These are phyloP conservation scores for Brassica incana DNA, from an alignment of 345 rosid genomes.

Conservation along the genomic window DNA sequence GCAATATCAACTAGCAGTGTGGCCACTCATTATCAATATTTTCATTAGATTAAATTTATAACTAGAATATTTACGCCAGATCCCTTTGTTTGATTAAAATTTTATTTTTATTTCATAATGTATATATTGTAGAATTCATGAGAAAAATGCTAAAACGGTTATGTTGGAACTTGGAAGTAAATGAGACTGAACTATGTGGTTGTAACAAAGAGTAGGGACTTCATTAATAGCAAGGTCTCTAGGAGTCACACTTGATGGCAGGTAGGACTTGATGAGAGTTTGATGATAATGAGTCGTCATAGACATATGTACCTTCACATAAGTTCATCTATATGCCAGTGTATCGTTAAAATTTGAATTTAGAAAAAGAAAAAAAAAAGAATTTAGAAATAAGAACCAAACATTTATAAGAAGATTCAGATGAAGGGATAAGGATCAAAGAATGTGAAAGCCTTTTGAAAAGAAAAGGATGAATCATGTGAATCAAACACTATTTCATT, in stretches of 20 bases:
- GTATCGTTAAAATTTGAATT: not conserved
- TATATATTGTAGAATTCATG: not conserved
- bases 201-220: slow-evolving; percentile 14
- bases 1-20: too few species aligned
- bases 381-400: not conserved
- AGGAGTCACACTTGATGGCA: slow-evolving; percentile 30
- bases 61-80: too few species aligned
- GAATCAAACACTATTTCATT: slow-evolving; percentile 35
- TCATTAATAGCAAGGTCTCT: slow-evolving; percentile 32
- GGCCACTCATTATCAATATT: too few species aligned
- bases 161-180: slow-evolving; percentile 18
- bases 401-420: not conserved
- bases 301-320: not conserved
- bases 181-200: slow-evolving; percentile 16
- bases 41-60: not conserved
- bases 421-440: slow-evolving; percentile 32
- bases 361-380: not conserved
- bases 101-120: too few species aligned
- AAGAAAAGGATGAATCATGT: slow-evolving; percentile 28
- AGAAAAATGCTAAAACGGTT: not conserved
- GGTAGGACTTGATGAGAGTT: slow-evolving; percentile 21
- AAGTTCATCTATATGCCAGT: slow-evolving; percentile 1
- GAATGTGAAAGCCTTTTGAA: slow-evolving; percentile 39
- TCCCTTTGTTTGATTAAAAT: too few species aligned
- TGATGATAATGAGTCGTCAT: slow-evolving; percentile 15